Conservation (phyloP, 805 yeast genomes). For the Middelhovenomyces tepae region DNA sequence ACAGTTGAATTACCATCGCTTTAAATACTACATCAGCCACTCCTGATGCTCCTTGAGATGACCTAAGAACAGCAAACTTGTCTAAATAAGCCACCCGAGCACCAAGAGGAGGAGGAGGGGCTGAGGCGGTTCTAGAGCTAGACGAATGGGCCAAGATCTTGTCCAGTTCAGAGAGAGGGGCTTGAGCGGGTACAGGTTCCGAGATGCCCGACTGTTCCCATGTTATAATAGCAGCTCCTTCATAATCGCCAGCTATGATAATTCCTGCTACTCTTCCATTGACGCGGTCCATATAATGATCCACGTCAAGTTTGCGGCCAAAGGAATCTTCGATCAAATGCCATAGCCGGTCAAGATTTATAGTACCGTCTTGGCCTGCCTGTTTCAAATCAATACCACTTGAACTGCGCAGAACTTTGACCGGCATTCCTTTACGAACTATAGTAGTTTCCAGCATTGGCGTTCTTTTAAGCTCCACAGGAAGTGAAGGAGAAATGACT, state of each 20-base stretch:
- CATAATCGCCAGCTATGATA: slow-evolving; percentile 87
- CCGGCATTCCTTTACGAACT: slow-evolving; percentile 64
- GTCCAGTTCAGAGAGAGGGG: slow-evolving; percentile 11
- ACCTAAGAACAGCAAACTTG: slow-evolving; percentile 82
- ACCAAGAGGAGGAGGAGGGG: too few species aligned
- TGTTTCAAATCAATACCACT: slow-evolving; percentile 34
- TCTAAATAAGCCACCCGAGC: slow-evolving; percentile 75
- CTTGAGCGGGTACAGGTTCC: background rate
- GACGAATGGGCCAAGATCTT: slow-evolving; percentile 10
- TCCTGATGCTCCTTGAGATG: slow-evolving; percentile 84
- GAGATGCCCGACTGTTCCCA: slow-evolving; percentile 43
- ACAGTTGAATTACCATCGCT: slow-evolving; percentile 53
- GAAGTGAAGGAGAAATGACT: slow-evolving; percentile 80
- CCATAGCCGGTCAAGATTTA: slow-evolving; percentile 52
- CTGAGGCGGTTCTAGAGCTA: slow-evolving; percentile 13
- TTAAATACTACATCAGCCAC: slow-evolving; percentile 91
- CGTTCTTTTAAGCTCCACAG: slow-evolving; percentile 49
- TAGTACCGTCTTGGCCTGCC: slow-evolving; percentile 29
- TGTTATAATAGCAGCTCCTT: slow-evolving; percentile 89
- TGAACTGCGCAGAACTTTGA: slow-evolving; percentile 29
- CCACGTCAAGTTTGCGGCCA: slow-evolving; percentile 53
- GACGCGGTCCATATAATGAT: slow-evolving; percentile 59
- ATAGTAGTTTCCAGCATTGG: slow-evolving; percentile 70
- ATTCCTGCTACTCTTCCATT: slow-evolving; percentile 61
- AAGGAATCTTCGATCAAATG: slow-evolving; percentile 72